phyloP scores from a whole-genome alignment of 1,139 yeast genomes.

The Candida buenavistaensis region DNA sequence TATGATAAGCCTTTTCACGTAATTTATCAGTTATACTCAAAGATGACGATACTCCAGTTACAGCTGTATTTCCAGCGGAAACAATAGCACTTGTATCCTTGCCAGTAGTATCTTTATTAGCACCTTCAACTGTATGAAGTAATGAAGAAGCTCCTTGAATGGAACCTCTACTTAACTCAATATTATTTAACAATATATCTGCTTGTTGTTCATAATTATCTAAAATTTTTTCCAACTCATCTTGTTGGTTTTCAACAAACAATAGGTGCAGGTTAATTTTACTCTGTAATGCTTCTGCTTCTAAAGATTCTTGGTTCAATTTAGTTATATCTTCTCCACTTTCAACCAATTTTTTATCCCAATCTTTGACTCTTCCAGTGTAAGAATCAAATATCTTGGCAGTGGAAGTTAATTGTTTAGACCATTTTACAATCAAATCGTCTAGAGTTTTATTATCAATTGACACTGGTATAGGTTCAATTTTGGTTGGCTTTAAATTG shows the following conservation, averaged over 20 bases:
- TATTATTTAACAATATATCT: conserved; percentile 51
- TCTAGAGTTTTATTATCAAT: conserved; percentile 90
- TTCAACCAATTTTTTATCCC: conserved; percentile 83
- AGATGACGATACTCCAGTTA: conserved; percentile 10
- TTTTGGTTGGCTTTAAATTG: conserved; percentile 44
- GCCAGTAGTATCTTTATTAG: conserved; percentile 1
- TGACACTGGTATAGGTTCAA: conserved; percentile 71
- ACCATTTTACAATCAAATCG: conserved; percentile 92
- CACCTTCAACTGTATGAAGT: conserved; percentile 7
- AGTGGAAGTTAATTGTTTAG: conserved; percentile 74
- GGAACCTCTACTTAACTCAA: conserved; percentile 29
- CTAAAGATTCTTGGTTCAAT: conserved; percentile 72
- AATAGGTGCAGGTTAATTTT: conserved; percentile 85
- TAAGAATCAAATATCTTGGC: conserved; percentile 76
- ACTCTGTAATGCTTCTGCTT: conserved; percentile 82
- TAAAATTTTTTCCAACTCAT: conserved; percentile 79
- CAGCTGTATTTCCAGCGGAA: conserved; percentile 11
- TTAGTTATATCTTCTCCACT: conserved; percentile 86
- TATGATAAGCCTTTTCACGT: conserved; percentile 84
- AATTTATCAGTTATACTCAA: conserved; percentile 69
- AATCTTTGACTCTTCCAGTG: conserved; percentile 69
- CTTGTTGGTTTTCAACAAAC: conserved; percentile 90
- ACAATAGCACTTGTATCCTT: conserved; percentile 6
- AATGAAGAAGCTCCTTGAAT: conserved; percentile 6
- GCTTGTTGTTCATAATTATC: conserved; percentile 88